These are phyloP conservation scores for Diutina sp. DNA, from an alignment of 1,139 yeast species.

Conservation along the genomic window DNA sequence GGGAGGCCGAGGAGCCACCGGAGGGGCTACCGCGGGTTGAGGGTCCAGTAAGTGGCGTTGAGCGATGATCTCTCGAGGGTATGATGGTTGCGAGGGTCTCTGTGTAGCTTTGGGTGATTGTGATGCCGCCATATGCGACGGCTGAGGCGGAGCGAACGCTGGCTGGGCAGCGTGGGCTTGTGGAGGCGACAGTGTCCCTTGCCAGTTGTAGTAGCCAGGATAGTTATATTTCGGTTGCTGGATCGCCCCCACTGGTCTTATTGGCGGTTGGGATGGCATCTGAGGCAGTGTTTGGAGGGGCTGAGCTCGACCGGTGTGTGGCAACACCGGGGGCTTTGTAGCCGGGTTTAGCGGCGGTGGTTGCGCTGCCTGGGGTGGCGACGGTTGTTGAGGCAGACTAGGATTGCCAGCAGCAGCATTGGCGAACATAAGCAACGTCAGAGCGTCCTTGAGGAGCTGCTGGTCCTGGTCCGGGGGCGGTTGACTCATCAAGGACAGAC, in stretches of 20 bases:
- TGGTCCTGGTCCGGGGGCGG: slow-evolving; percentile 14
- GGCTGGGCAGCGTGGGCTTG: background rate
- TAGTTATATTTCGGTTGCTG: background rate
- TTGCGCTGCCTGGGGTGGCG: slow-evolving; percentile 3
- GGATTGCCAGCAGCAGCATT: slow-evolving; percentile 36
- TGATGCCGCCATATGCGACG: background rate
- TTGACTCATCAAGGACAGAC: background rate
- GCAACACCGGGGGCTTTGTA: slow-evolving; percentile 3
- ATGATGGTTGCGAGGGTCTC: background rate
- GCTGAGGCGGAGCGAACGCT: background rate
- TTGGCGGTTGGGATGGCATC: background rate
- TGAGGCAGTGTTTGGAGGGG: background rate
- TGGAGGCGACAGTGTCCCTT: background rate
- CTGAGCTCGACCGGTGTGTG: background rate
- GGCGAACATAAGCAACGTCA: slow-evolving; percentile 54
- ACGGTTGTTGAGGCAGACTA: slow-evolving; percentile 7
- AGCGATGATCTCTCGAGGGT: background rate
- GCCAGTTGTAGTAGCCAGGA: background rate
- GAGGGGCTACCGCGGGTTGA: background rate
- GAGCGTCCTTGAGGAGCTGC: slow-evolving; percentile 45
- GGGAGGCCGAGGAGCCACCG: background rate
- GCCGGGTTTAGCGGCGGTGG: slow-evolving; percentile 3
- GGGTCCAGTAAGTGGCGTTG: background rate
- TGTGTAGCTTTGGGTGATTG: background rate
- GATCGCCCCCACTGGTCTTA: background rate